These are phyloP conservation scores for Uncinocarpus reesii DNA, from an alignment of 2,329 filamentous ascomycete genomes.

Conservation along the genomic window DNA sequence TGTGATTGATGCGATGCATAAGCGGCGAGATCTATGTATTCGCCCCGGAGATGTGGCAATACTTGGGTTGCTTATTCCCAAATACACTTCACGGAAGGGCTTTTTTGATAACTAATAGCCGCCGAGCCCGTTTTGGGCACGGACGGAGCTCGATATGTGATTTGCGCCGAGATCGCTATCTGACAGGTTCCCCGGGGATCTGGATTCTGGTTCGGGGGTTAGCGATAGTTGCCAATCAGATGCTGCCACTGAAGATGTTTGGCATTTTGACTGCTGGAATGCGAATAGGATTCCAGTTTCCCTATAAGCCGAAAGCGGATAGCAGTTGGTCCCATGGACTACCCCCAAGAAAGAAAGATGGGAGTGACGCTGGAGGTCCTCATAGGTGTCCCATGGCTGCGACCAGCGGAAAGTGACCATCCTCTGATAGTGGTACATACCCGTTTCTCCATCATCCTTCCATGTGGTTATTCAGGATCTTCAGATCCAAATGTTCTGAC, in stretches of 20 bases:
- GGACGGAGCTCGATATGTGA: no score
- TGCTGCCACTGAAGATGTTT: background rate
- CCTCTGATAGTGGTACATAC: background rate
- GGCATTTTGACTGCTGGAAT: background rate
- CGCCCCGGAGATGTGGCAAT: background rate
- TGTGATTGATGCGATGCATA: background rate
- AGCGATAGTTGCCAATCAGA: slow-evolving; percentile 1
- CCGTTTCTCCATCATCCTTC: background rate
- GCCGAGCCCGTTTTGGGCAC: background rate
- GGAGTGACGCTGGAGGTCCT: background rate
- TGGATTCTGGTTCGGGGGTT: background rate
- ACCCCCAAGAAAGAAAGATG: no score
- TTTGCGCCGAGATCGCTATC: slow-evolving; percentile 3
- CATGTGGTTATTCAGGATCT: background rate
- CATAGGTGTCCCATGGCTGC: background rate
- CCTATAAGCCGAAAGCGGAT: background rate
- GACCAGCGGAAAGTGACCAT: background rate
- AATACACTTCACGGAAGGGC: no score
- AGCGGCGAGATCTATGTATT: background rate
- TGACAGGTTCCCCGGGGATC: background rate
- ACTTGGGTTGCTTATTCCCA: background rate
- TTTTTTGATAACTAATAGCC: background rate
- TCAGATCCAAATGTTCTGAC: background rate
- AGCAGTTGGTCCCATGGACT: background rate
- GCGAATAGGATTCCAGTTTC: background rate